A percentile compares a stretch with the other conserved stretches of the same genome.
Conservation (phyloP, 169 alveolate genomes). For the Condylostoma magnum region DNA sequence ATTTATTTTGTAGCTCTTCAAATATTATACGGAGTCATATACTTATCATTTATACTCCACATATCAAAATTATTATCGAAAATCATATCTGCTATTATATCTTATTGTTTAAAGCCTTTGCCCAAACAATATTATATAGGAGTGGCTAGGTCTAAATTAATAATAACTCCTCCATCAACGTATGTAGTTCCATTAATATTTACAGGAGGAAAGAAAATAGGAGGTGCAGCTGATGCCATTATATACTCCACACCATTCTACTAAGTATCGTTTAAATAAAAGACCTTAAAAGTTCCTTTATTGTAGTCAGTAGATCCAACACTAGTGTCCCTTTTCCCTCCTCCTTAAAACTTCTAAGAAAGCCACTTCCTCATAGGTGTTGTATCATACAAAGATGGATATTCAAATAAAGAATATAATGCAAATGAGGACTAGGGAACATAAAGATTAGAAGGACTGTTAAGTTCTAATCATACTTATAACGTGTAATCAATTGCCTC, state of each 20-base stretch:
- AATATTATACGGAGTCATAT: neutral
- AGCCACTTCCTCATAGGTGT: neutral
- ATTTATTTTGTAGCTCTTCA: neutral
- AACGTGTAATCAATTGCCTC: slow-evolving; percentile 9
- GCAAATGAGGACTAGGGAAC: slow-evolving; percentile 13
- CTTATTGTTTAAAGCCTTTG: slow-evolving; percentile 14
- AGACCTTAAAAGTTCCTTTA: slow-evolving; percentile 12
- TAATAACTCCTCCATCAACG: slow-evolving; percentile 41
- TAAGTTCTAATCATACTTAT: slow-evolving; percentile 21
- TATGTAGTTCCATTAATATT: neutral
- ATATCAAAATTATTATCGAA: neutral
- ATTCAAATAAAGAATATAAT: neutral
- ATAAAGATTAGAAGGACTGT: neutral
- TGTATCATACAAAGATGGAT: slow-evolving; percentile 17
- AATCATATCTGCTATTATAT: slow-evolving; percentile 33
- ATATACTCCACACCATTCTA: neutral
- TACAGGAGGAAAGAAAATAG: slow-evolving; percentile 32
- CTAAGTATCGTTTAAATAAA: neutral
- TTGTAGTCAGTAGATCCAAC: slow-evolving; percentile 30
- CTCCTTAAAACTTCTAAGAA: neutral
- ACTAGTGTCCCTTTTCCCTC: slow-evolving; percentile 20
- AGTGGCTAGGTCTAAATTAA: slow-evolving; percentile 33
- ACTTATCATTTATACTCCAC: neutral
- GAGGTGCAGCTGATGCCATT: slow-evolving; percentile 30
- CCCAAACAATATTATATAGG: slow-evolving; percentile 37